A percentile compares a stretch with the other conserved stretches of the same genome.
Conservation (phyloP, 805 yeast genomes). For the Wickerhamomyces pijperi region DNA sequence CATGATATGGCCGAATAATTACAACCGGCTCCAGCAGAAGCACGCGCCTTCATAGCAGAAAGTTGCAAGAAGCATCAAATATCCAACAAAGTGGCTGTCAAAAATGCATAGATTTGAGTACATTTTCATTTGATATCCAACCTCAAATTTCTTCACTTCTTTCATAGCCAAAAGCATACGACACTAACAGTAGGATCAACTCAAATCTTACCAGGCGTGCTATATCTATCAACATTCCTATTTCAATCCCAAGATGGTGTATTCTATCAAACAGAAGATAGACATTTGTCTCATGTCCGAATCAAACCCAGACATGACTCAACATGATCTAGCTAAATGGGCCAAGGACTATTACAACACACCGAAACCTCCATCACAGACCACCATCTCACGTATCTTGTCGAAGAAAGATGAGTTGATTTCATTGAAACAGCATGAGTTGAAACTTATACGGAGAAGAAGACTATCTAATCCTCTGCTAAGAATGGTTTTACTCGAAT, state of each 20-base stretch:
- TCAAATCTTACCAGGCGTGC: background rate
- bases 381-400: slow-evolving; percentile 52
- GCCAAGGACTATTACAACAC: slow-evolving; percentile 44
- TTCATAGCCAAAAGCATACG: no score
- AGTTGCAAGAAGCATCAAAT: no score
- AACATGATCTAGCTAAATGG: slow-evolving; percentile 53
- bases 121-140: no score
- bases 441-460: slow-evolving; percentile 35
- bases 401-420: slow-evolving; percentile 44
- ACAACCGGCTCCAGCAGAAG: no score
- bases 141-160: no score
- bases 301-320: slow-evolving; percentile 60
- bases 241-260: slow-evolving; percentile 38
- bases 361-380: slow-evolving; percentile 49
- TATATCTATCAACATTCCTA: no score
- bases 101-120: no score
- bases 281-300: slow-evolving; percentile 60
- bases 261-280: slow-evolving; percentile 49
- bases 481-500: slow-evolving; percentile 51
- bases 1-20: no score
- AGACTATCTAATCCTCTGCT: slow-evolving; percentile 40
- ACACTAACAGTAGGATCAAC: no score
- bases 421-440: slow-evolving; percentile 39
- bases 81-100: no score
- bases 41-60: no score